Evolutionary conservation across 148 eudicot species (phyloP).

Genomic region (Camellia granthamiana): DNA sequence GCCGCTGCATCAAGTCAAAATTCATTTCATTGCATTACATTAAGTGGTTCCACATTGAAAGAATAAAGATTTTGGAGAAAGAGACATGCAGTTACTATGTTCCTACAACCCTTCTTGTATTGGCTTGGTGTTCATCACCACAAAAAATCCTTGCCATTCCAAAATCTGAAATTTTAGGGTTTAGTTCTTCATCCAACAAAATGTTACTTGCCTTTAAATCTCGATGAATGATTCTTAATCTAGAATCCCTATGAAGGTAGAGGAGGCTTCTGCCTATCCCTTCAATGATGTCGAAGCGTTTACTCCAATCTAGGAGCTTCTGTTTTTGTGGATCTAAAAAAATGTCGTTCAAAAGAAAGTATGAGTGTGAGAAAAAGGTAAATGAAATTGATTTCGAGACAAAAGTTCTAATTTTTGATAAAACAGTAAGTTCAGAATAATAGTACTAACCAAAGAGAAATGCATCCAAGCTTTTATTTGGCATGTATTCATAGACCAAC

Average conservation of each 20-base stretch:
- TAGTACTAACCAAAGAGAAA: conserved; percentile 43
- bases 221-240: conserved; percentile 46
- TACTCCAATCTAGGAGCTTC: conserved; percentile 39
- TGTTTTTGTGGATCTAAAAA: conserved; percentile 21
- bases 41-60: not conserved
- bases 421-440: no score
- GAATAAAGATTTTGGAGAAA: not conserved
- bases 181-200: conserved; percentile 42
- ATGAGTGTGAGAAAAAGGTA: not conserved
- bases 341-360: not conserved
- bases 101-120: conserved; percentile 56
- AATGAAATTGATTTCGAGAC: not conserved
- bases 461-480: conserved; percentile 38
- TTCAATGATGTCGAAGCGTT: conserved; percentile 40
- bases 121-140: conserved; percentile 47
- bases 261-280: conserved; percentile 61
- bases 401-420: no score
- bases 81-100: conserved; percentile 46
- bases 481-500: conserved; percentile 22
- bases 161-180: conserved; percentile 53
- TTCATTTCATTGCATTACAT: not conserved
- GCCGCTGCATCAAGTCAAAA: conserved; percentile 22
- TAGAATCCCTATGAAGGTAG: conserved; percentile 60
- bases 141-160: conserved; percentile 61
- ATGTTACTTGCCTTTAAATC: conserved; percentile 54